Percentiles rank a stretch among this genome's conserved stretches.
Conservation (phyloP, 1,284 basidiomycete genomes). For the Laetiporus sulphureus region DNA sequence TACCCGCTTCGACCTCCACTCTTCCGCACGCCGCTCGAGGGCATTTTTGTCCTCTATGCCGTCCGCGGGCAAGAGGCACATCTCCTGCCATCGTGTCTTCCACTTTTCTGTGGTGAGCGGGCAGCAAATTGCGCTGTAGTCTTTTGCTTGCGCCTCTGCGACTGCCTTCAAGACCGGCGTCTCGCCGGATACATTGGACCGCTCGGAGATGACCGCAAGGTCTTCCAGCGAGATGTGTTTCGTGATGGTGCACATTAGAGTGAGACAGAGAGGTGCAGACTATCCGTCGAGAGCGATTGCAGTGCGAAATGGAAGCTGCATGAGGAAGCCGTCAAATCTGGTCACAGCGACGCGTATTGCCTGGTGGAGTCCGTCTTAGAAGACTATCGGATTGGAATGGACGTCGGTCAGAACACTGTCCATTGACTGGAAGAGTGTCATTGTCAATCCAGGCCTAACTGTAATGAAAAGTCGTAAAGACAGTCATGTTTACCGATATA, state of each 20-base stretch:
- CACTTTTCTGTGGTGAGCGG: conserved; percentile 85
- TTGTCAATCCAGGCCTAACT: no score
- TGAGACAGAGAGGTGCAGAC: no score
- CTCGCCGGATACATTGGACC: conserved; percentile 19
- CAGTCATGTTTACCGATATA: no score
- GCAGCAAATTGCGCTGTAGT: conserved; percentile 67
- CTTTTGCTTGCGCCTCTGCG: conserved; percentile 44
- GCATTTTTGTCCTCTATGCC: conserved; percentile 45
- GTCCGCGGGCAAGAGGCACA: conserved; percentile 70
- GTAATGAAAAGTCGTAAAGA: no score
- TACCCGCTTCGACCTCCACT: conserved; percentile 79
- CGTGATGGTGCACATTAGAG: conserved; percentile 33
- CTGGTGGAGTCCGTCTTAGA: no score
- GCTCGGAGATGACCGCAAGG: conserved; percentile 21
- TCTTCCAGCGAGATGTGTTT: conserved; percentile 31
- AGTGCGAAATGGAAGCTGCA: no score
- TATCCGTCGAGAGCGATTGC: no score
- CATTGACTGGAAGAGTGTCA: no score
- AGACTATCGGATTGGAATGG: no score
- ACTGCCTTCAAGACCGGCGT: conserved; percentile 47
- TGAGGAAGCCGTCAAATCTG: no score
- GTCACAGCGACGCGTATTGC: no score
- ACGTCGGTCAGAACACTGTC: no score
- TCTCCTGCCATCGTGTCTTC: conserved; percentile 83
- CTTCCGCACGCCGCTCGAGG: conserved; percentile 74